Conservation (phyloP, 2,329 filamentous ascomycete genomes). For the Cladophialophora bantiana region DNA sequence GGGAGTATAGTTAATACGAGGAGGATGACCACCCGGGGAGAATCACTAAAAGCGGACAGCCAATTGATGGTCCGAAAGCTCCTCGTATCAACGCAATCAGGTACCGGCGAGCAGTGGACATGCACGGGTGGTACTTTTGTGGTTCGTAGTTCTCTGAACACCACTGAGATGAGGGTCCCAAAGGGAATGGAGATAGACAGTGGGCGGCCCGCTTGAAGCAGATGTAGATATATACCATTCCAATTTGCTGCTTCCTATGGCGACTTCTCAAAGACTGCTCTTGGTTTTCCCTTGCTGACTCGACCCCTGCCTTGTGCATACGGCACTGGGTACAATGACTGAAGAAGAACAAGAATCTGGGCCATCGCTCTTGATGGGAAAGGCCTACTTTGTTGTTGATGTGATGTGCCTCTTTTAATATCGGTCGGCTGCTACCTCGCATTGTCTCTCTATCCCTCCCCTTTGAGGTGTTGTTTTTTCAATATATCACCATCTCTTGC, state of each 20-base stretch:
- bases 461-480: not conserved
- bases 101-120: not conserved
- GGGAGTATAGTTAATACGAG: not conserved
- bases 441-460: not conserved
- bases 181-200: not conserved
- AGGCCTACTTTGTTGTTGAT: not conserved
- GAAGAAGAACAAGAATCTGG: no score
- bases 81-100: not conserved
- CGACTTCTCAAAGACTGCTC: not conserved
- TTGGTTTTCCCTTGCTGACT: not conserved
- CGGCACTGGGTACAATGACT: no score
- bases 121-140: slow-evolving; percentile 4
- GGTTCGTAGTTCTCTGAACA: not conserved
- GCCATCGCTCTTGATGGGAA: not conserved
- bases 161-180: not conserved
- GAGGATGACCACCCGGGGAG: not conserved
- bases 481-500: not conserved
- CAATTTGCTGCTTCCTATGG: not conserved
- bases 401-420: not conserved
- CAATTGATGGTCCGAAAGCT: not conserved
- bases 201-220: not conserved
- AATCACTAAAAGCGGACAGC: not conserved
- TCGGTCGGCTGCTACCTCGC: not conserved
- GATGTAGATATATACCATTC: not conserved
- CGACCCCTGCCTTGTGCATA: not conserved